Conservation (phyloP, 73 alveolate species). For the Paramecium sexaurelia region DNA sequence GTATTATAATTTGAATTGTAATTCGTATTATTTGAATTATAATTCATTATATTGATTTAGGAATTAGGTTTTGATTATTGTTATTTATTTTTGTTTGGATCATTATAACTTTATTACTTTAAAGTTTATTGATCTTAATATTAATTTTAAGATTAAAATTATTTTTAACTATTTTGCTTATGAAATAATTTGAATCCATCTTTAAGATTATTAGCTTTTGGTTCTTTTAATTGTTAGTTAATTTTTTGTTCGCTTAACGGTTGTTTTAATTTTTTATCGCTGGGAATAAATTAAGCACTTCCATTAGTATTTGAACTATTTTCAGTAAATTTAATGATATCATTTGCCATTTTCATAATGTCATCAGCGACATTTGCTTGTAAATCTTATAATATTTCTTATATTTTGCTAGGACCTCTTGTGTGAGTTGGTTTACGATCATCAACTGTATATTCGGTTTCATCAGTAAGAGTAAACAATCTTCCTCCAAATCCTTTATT, state of each 20-base stretch:
- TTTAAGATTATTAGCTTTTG: not conserved
- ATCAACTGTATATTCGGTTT: slow-evolving; percentile 23
- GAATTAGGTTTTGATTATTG: not conserved
- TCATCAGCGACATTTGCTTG: slow-evolving; percentile 41
- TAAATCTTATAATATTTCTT: slow-evolving; percentile 33
- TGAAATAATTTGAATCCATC: not conserved
- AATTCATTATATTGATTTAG: not conserved
- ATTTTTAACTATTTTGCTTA: not conserved
- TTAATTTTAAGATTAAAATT: not conserved
- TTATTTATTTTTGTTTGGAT: not conserved
- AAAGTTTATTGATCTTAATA: not conserved
- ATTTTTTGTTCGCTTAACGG: not conserved
- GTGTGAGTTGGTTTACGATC: slow-evolving; percentile 14
- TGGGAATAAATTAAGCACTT: not conserved
- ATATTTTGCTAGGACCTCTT: slow-evolving; percentile 53
- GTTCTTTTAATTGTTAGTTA: not conserved
- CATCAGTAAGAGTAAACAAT: slow-evolving; percentile 17
- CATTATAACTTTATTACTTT: not conserved
- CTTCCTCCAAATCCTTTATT: not conserved
- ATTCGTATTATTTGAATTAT: not conserved
- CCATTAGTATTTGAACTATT: slow-evolving; percentile 25
- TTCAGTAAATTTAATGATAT: slow-evolving; percentile 34
- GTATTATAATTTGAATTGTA: not conserved
- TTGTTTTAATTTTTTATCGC: not conserved
- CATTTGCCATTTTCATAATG: slow-evolving; percentile 38